Base-by-base conservation (phyloP, 306 rosid genomes). In the Ochetophila trinervis region DNA sequence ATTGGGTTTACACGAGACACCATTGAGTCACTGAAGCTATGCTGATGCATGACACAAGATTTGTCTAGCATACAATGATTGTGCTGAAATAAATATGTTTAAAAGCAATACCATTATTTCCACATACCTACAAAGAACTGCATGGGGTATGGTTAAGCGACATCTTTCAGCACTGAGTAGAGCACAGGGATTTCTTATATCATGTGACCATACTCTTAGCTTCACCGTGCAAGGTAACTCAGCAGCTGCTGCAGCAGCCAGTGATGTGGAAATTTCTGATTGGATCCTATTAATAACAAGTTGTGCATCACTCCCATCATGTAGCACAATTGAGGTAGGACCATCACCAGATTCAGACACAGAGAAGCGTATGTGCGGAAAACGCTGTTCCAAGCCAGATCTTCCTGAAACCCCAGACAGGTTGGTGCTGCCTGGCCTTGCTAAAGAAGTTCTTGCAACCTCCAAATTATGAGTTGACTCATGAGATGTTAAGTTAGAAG, bases 191-290 rank as follows among this genome's bases (percentile, higher is more conserved):
- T 77, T 71, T 76, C 80, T 82, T 66, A 84, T 78, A 81, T 90
- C 91, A 78, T 93, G 91, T 0, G 79, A 71, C 99, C 99, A 90
- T 55, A 93, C 82, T 60, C 96, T 83, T 58, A 93, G 83, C 87
- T 90, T 93, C 70, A 90, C 99, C n/a, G 97, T 86, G 73, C 99
- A 93, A 68, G 97, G 99, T 73, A 93, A 68, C 77, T 93, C 99
- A 4, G 94, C 73, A 53, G 94, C 93, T 5, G 96, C 91, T 5
- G 87, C 80, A 11, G 89, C 87, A 65, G 97, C 93, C 82, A 86
- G 70, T 50, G 95, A 89, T 23, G 94, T 78, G 34, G 93, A 85
- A 60, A 93, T 85, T 70, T 87, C 97, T 62, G 97, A 74, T 70
- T 87, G 96, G 63, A 87, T 78, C 66, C 94, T 83, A 35, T 74